Evolutionary conservation across 192 early-diverging fungal genomes (phyloP).

Genomic region (Thamnidium elegans): DNA sequence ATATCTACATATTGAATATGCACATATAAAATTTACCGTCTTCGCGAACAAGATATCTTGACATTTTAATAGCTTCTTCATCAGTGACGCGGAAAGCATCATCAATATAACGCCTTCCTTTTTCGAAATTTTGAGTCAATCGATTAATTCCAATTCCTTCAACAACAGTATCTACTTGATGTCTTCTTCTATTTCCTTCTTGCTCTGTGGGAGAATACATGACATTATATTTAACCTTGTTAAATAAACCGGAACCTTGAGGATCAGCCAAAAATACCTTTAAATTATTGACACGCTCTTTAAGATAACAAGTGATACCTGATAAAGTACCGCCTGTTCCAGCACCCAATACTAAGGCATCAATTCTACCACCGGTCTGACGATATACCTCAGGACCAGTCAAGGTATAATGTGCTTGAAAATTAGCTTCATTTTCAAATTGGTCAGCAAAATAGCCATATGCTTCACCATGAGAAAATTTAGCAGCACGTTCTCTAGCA

Average conservation of each 20-base stretch:
- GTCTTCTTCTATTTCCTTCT: conserved; percentile 85
- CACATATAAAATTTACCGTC: conserved; percentile 52
- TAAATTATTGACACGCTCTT: conserved; percentile 57
- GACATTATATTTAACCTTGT: conserved; percentile 87
- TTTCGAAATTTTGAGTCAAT: conserved; percentile 82
- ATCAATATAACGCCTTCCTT: conserved; percentile 62
- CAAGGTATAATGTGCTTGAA: conserved; percentile 69
- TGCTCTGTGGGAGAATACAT: conserved; percentile 87
- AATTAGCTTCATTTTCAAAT: conserved; percentile 91
- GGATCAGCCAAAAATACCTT: conserved; percentile 85
- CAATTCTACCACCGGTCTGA: conserved; percentile 66
- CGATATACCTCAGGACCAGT: conserved; percentile 90
- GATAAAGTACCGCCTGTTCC: conserved; percentile 91
- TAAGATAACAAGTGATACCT: conserved; percentile 86
- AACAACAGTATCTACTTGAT: conserved; percentile 97
- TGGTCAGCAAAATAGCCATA: conserved; percentile 85
- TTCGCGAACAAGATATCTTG: conserved; percentile 73
- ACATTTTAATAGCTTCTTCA: conserved; percentile 86
- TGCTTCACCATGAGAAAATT: conserved; percentile 46
- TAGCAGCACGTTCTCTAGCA: conserved; percentile 70
- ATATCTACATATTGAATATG: not conserved
- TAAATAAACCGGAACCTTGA: conserved; percentile 86
- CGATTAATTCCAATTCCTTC: conserved; percentile 97
- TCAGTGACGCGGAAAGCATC: conserved; percentile 85
- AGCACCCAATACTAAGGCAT: conserved; percentile 89